These are phyloP conservation scores for Penicillium sclerotiorum DNA, from an alignment of 2,329 filamentous ascomycete genomes.

Conservation along the genomic window DNA sequence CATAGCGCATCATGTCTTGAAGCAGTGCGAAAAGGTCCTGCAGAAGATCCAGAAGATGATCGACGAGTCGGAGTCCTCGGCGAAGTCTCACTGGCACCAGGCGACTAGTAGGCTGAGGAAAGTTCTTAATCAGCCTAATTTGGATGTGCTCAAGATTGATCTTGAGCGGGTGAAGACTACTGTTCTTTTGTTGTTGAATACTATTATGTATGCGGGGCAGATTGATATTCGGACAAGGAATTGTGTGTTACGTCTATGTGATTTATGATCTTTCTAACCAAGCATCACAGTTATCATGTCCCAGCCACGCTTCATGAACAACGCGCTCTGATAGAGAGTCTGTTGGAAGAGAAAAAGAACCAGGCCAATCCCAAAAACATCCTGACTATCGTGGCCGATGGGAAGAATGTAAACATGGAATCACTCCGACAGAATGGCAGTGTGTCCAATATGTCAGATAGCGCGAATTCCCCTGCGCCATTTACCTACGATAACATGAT, in stretches of 20 bases:
- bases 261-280: neutral
- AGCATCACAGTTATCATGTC: neutral
- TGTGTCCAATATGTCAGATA: neutral
- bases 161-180: too few relatives aligned
- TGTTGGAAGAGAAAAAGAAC: neutral
- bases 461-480: neutral
- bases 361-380: neutral
- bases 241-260: neutral
- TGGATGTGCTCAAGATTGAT: conserved; percentile 41
- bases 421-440: too few relatives aligned
- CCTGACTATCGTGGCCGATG: too few relatives aligned
- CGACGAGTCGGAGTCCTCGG: neutral
- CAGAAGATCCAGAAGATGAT: neutral
- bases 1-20: neutral
- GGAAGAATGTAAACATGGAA: too few relatives aligned
- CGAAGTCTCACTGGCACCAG: neutral
- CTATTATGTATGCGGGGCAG: conserved; percentile 34
- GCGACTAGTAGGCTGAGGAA: neutral
- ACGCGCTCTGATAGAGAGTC: neutral
- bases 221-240: neutral
- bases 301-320: neutral
- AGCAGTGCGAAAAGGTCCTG: neutral
- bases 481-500: neutral
- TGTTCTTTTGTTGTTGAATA: conserved; percentile 18
- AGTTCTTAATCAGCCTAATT: conserved; percentile 18